phyloP scores from a whole-genome alignment of 192 early-diverging fungal genomes.

The Dissophora ornata region DNA sequence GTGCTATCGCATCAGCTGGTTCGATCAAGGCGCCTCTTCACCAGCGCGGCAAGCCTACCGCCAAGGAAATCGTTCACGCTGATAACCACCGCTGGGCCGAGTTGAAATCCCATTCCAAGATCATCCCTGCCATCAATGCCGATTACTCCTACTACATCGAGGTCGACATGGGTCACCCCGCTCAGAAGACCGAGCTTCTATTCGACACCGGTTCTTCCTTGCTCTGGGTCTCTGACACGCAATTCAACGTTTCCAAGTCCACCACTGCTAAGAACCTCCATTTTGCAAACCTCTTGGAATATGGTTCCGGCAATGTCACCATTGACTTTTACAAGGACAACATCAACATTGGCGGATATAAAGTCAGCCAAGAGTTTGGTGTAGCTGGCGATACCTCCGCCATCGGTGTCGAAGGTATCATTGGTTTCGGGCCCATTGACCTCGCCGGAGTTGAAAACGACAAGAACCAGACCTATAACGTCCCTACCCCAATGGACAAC shows the following conservation, averaged over 20 bases:
- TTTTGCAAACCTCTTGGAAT: slow-evolving; percentile 1
- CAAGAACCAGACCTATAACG: neutral
- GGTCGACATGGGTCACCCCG: slow-evolving; percentile 8
- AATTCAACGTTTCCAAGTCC: neutral
- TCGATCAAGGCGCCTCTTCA: slow-evolving; percentile 1
- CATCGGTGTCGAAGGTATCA: slow-evolving; percentile 46
- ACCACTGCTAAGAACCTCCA: slow-evolving; percentile 13
- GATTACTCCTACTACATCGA: slow-evolving; percentile 4
- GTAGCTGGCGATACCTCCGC: neutral
- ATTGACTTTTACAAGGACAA: slow-evolving; percentile 12
- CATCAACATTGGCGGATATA: slow-evolving; percentile 2
- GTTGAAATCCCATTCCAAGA: neutral
- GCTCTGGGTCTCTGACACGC: slow-evolving; percentile 6
- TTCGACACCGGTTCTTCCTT: slow-evolving; percentile 27
- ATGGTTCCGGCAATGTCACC: slow-evolving; percentile 22
- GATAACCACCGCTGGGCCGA: neutral
- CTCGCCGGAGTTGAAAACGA: neutral
- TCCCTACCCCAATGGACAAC: slow-evolving; percentile 38
- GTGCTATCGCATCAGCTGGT: slow-evolving; percentile 1
- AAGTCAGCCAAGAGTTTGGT: neutral
- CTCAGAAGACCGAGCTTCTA: neutral
- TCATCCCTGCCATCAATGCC: too few relatives aligned
- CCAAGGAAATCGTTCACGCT: neutral
- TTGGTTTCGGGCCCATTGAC: slow-evolving; percentile 47
- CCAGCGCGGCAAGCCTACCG: neutral